Evolutionary conservation across 2,329 filamentous ascomycete species (phyloP).

Genomic region (Orbilia ellipsospora): DNA sequence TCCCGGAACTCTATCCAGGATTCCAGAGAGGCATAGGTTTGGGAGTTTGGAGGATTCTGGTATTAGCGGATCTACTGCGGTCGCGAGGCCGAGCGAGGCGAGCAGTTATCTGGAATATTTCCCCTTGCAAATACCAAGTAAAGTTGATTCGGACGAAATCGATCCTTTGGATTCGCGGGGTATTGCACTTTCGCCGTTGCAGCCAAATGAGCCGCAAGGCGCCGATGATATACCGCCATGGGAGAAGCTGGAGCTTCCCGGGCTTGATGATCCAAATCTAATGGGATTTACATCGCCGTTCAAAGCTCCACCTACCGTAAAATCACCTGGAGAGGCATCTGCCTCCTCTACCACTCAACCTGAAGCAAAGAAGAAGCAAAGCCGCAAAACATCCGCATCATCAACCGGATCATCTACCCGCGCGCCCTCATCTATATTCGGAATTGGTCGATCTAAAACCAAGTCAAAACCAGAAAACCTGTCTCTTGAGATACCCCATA

Average conservation of each 20-base stretch:
- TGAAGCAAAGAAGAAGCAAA: conserved; percentile 32
- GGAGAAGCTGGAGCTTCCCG: conserved; percentile 52
- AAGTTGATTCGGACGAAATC: conserved; percentile 34
- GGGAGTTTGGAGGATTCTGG: conserved; percentile 46
- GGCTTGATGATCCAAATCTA: conserved; percentile 43
- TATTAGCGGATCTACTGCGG: conserved; percentile 45
- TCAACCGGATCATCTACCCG: conserved; percentile 43
- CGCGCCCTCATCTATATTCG: conserved; percentile 38
- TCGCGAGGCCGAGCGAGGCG: conserved; percentile 41
- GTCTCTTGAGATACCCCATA: conserved; percentile 39
- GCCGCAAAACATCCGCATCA: conserved; percentile 41
- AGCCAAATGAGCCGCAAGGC: conserved; percentile 14
- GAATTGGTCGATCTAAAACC: conserved; percentile 35
- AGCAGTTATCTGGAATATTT: conserved; percentile 46
- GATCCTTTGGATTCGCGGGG: conserved; percentile 41
- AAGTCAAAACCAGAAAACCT: conserved; percentile 34
- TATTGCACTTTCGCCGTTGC: conserved; percentile 5
- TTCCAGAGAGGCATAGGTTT: conserved; percentile 23
- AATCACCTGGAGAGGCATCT: conserved; percentile 12
- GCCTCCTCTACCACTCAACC: not conserved
- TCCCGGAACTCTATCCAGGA: conserved; percentile 30
- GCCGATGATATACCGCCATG: conserved; percentile 38
- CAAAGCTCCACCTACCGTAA: conserved; percentile 9
- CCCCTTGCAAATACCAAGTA: conserved; percentile 30
- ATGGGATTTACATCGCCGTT: conserved; percentile 41